A percentile compares a stretch with the other conserved stretches of the same genome.
phyloP scores from a whole-genome alignment of 345 rosid genomes.

The Aquilaria sinensis region DNA sequence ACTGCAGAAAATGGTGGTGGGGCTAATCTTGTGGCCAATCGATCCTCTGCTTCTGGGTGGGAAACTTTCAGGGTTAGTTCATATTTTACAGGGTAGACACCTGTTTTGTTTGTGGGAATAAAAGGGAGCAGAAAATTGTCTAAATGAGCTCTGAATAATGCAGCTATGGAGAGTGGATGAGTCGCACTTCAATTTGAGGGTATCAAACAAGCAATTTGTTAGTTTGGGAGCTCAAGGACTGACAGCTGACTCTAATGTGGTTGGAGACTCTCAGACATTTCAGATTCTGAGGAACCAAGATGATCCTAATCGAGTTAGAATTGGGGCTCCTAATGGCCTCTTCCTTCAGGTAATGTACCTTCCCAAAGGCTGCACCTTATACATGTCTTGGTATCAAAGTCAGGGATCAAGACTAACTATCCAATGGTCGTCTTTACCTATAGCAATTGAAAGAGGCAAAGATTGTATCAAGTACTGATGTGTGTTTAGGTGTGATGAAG shows the following conservation, averaged over 20 bases:
- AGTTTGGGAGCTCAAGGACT: slow-evolving; percentile 10
- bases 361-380: background rate
- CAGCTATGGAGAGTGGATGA: slow-evolving; percentile 30
- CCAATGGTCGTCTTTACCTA: too few relatives aligned
- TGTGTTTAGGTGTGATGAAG: too few relatives aligned
- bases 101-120: background rate
- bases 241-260: slow-evolving; percentile 12
- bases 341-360: slow-evolving; percentile 23
- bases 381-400: too few relatives aligned
- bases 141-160: background rate
- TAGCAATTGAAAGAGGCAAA: too few relatives aligned
- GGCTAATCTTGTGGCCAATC: slow-evolving; percentile 17
- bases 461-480: too few relatives aligned
- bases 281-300: slow-evolving; percentile 16
- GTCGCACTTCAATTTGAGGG: slow-evolving; percentile 20
- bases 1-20: slow-evolving; percentile 28
- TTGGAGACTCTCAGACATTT: slow-evolving; percentile 11
- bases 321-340: slow-evolving; percentile 25
- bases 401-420: background rate
- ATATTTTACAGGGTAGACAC: too few relatives aligned
- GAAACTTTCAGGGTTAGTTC: slow-evolving; percentile 31
- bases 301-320: slow-evolving; percentile 14
- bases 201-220: slow-evolving; percentile 16
- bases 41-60: slow-evolving; percentile 22
- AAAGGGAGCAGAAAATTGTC: too few relatives aligned